Evolutionary conservation across 768 basidiomycete genomes (phyloP), one percentile per base, ranked within the genome.

Genomic region (Stropharia rugosoannulata): DNA sequence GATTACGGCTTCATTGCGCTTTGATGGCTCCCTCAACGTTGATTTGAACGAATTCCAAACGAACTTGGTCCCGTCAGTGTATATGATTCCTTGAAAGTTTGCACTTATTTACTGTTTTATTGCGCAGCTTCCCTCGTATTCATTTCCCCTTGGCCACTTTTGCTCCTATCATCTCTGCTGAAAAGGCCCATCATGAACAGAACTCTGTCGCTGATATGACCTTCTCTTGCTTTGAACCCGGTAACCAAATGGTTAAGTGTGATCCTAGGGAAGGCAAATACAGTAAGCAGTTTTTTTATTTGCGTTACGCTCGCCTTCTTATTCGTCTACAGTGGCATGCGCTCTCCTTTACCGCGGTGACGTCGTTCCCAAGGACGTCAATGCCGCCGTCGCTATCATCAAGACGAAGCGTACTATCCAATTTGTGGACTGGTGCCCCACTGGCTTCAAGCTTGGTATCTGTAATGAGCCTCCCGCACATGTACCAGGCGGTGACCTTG

Each of bases 171-270:
- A 79, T 98, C 66, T 95, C 94, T n/a, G 85, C 86, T 25, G 95
- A 96, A 65, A 98, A 97, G 78, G 95, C 94, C 38, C 84, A 83
- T 64, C 96, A 98, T 68, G 96, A 98, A 72, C 91, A 94, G 74
- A 97, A 98, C 80, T 92, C 94, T 5, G 96, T 98, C 36, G 85
- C 93, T 44, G 95, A 98, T 66, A 98, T 98, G 94, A 98, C 96
- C 61, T 94, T 92, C 79, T 86, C 94, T 49, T 98, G 95, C 81
- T 98, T 98, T 75, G 96, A 98, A 77, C 80, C 83, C 59, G 94
- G 93, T 58, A 95, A 94, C 75, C 96, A 98, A 75, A 94, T 98
- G 95, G 95, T 81, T 57, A 84, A 83, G 70, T 98, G 96, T 68
- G 96, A 98, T 68, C 95, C 96, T 62, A 89, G 88, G 68, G 93